These are phyloP conservation scores for Mortierella sp. DNA, from an alignment of 371 early-diverging fungal genomes.

Conservation along the genomic window DNA sequence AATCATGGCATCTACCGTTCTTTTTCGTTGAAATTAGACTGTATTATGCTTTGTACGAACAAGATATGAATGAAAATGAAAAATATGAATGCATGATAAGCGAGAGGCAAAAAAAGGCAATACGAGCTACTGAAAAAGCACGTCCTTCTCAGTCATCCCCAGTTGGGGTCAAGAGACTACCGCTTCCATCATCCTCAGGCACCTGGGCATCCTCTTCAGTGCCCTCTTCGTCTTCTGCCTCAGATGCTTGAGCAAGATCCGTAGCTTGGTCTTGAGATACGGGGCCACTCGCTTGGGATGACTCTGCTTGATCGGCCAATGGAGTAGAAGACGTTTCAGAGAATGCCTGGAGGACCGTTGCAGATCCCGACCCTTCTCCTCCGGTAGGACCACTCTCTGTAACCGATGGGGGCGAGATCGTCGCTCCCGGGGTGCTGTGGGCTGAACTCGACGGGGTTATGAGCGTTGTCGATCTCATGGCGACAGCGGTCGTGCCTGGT, in stretches of 20 bases:
- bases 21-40: too few relatives aligned
- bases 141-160: conserved; percentile 28
- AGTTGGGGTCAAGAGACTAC: conserved; percentile 40
- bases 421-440: conserved; percentile 10
- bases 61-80: background rate
- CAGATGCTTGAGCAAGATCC: background rate
- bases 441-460: conserved; percentile 18
- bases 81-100: background rate
- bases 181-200: conserved; percentile 29
- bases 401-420: background rate
- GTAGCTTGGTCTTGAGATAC: background rate
- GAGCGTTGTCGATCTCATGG: conserved; percentile 1
- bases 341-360: background rate
- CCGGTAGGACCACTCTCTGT: background rate
- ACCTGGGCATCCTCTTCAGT: background rate
- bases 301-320: too few relatives aligned
- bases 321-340: background rate
- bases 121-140: background rate
- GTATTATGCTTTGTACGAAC: background rate
- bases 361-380: background rate
- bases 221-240: background rate
- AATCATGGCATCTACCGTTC: too few relatives aligned
- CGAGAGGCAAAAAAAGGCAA: background rate
- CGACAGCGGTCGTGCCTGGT: background rate
- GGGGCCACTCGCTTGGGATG: background rate